These are phyloP conservation scores for Nelumbo lutea DNA, from an alignment of 164 flowering plant genomes.

Conservation along the genomic window DNA sequence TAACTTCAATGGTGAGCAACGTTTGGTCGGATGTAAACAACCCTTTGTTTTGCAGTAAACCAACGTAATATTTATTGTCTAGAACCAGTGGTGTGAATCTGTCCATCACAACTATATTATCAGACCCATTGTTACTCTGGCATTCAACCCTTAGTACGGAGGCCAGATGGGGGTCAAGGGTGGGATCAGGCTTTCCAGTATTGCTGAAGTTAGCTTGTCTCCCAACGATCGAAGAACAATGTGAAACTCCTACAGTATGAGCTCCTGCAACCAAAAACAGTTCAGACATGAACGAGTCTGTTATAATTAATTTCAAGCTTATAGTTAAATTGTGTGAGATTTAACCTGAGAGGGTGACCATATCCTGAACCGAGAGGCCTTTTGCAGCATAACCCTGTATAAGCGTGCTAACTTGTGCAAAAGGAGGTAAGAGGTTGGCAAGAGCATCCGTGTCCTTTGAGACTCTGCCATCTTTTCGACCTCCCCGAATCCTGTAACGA, in stretches of 20 bases:
- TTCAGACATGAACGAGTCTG: too few relatives aligned
- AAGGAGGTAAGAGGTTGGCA: constrained; percentile 36
- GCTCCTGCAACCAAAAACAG: constrained; percentile 33
- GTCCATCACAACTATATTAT: constrained; percentile 38
- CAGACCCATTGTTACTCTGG: constrained; percentile 22
- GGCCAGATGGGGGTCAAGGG: constrained; percentile 36
- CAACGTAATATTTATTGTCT: constrained; percentile 37
- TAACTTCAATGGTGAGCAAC: constrained; percentile 28
- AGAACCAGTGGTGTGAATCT: constrained; percentile 26
- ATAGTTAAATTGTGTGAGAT: background rate
- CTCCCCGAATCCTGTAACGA: constrained; percentile 47
- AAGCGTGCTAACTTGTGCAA: constrained; percentile 24
- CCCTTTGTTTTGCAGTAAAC: constrained; percentile 31
- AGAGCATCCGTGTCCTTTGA: constrained; percentile 37
- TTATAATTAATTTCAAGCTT: background rate
- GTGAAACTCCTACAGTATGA: constrained; percentile 58
- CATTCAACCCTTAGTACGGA: constrained; percentile 33
- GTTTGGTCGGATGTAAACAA: constrained; percentile 57
- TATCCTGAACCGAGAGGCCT: constrained; percentile 40
- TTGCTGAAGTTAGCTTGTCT: constrained; percentile 41
- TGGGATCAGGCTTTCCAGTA: constrained; percentile 37
- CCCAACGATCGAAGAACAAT: constrained; percentile 38
- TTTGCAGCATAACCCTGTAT: constrained; percentile 38
- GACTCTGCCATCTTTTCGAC: constrained; percentile 53
- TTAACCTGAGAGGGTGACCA: constrained; percentile 49